These are phyloP conservation scores for Camellia japonica DNA, from an alignment of 148 eudicot genomes.

Conservation along the genomic window DNA sequence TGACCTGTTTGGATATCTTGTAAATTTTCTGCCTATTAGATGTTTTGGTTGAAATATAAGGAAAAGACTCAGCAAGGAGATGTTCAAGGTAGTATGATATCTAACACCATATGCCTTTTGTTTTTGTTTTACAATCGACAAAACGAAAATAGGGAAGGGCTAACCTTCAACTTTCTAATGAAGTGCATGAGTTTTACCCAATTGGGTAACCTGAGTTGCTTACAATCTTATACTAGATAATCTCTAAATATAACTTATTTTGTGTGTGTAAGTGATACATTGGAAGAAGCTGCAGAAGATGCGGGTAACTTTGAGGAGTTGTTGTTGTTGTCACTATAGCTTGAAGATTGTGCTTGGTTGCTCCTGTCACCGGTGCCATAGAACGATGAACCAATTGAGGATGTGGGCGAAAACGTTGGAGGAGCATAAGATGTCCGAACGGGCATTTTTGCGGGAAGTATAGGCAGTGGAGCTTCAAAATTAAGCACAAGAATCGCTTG, in stretches of 20 bases:
- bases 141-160: too few species aligned
- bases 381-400: not conserved
- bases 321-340: not conserved
- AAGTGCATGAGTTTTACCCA: too few species aligned
- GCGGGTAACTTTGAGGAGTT: not conserved
- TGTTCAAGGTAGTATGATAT: too few species aligned
- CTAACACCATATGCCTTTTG: too few species aligned
- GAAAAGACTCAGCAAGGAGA: too few species aligned
- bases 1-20: too few species aligned
- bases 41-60: too few species aligned
- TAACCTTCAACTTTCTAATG: too few species aligned
- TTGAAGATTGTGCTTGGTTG: slow-evolving; percentile 10
- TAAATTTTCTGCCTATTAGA: too few species aligned
- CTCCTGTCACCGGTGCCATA: not conserved
- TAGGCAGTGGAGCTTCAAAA: slow-evolving; percentile 24
- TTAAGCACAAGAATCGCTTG: slow-evolving; percentile 26
- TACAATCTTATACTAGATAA: not conserved
- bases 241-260: not conserved
- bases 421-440: slow-evolving; percentile 5
- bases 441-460: slow-evolving; percentile 21
- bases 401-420: not conserved
- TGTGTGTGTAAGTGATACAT: not conserved
- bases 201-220: too few species aligned
- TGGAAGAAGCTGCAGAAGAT: not conserved
- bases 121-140: too few species aligned